Evolutionary conservation across 2,329 filamentous ascomycete species (phyloP).

Genomic region (Colletotrichum orchidophilum): DNA sequence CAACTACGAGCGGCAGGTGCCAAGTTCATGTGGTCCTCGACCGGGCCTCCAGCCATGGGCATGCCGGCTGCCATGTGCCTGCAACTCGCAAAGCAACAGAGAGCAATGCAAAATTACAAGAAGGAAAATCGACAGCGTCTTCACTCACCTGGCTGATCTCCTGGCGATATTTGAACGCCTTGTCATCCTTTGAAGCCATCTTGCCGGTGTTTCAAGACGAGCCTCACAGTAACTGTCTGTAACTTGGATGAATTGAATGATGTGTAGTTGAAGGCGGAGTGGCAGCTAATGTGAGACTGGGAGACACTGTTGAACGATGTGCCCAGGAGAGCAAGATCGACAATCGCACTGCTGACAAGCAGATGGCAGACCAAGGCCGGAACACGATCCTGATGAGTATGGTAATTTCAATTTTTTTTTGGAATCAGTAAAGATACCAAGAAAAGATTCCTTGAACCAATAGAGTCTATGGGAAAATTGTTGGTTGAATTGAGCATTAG

Average conservation of each 20-base stretch:
- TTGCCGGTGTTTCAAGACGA: background rate
- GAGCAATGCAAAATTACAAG: background rate
- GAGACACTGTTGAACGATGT: too few species aligned
- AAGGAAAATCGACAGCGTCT: background rate
- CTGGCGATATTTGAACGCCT: conserved; percentile 86
- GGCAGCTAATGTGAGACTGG: background rate
- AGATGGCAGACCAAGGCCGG: background rate
- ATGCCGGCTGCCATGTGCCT: background rate
- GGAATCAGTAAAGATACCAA: background rate
- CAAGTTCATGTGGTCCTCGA: background rate
- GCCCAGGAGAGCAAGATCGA: background rate
- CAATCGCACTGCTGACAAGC: background rate
- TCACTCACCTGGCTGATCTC: conserved; percentile 92
- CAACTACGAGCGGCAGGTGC: background rate
- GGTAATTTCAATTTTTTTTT: background rate
- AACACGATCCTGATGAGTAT: background rate
- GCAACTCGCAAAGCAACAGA: background rate
- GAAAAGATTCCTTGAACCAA: background rate
- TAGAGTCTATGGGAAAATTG: background rate
- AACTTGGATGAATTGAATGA: background rate
- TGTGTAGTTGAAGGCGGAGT: background rate
- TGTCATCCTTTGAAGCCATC: conserved; percentile 65
- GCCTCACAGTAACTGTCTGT: background rate
- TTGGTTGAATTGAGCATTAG: background rate
- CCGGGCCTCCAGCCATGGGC: background rate